A percentile compares a stretch with the other conserved stretches of the same genome.
phyloP scores from a whole-genome alignment of 768 basidiomycete genomes.

The Hygrophoropsis aurantiaca region DNA sequence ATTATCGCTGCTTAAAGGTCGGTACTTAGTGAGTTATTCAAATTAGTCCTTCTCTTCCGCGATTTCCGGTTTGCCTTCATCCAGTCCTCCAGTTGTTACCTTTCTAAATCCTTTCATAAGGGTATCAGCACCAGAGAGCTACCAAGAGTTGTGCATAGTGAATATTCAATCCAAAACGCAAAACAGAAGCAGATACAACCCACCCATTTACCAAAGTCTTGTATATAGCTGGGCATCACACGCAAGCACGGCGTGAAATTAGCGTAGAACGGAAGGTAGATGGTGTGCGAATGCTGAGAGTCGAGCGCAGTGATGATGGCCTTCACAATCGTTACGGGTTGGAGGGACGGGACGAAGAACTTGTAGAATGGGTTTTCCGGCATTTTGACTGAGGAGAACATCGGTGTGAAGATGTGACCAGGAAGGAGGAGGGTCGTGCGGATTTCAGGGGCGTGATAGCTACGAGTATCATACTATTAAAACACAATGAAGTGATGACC shows the following conservation, averaged over 20 bases:
- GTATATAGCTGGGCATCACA: conserved; percentile 67
- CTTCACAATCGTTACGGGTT: conserved; percentile 77
- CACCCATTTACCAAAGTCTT: conserved; percentile 80
- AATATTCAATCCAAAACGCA: conserved; percentile 2
- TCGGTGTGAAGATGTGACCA: conserved; percentile 73
- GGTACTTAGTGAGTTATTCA: not conserved
- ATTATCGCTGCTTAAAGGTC: no score
- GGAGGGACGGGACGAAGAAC: conserved; percentile 77
- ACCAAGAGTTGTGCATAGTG: conserved; percentile 6
- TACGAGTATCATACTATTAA: conserved; percentile 22
- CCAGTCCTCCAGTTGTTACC: conserved; percentile 54
- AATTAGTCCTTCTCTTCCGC: not conserved
- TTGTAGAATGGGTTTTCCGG: conserved; percentile 51
- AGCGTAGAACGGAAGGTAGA: conserved; percentile 73
- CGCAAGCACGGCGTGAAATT: conserved; percentile 56
- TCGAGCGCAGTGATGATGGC: conserved; percentile 80
- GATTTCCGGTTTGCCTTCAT: conserved; percentile 39
- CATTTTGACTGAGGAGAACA: conserved; percentile 65
- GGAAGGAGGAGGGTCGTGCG: conserved; percentile 88
- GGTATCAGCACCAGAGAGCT: conserved; percentile 71
- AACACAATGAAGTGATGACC: not conserved
- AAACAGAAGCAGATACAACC: conserved; percentile 10
- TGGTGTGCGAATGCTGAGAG: conserved; percentile 69
- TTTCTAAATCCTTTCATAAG: conserved; percentile 72
- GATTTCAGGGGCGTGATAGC: conserved; percentile 73